Evolutionary conservation across 2,329 filamentous ascomycete genomes (phyloP).

Genomic region (Xenosphaeropsis pyriputrescens): DNA sequence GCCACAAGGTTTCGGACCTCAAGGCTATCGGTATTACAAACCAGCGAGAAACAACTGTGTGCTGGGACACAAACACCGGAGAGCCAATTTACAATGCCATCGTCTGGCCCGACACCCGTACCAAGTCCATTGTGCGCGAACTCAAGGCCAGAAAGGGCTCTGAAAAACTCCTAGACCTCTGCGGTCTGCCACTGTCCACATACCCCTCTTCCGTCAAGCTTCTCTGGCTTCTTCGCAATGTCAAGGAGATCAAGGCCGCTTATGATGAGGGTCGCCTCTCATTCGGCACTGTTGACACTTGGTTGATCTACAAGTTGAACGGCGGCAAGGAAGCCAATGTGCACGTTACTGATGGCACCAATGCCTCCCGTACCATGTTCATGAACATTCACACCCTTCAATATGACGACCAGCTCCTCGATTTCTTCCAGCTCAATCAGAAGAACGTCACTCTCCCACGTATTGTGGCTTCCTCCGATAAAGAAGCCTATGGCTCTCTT

Average conservation of each 20-base stretch:
- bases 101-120: conserved; percentile 75
- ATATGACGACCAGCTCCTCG: conserved; percentile 58
- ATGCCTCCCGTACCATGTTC: conserved; percentile 80
- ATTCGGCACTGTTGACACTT: conserved; percentile 71
- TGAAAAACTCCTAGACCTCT: conserved; percentile 50
- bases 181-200: conserved; percentile 66
- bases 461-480: conserved; percentile 62
- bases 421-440: conserved; percentile 61
- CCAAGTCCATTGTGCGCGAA: conserved; percentile 55
- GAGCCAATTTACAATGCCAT: conserved; percentile 70
- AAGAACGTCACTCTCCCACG: conserved; percentile 59
- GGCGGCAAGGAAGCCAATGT: conserved; percentile 50
- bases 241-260: conserved; percentile 48
- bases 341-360: conserved; percentile 66
- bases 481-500: conserved; percentile 51
- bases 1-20: conserved; percentile 53
- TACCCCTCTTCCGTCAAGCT: conserved; percentile 72
- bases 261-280: conserved; percentile 59
- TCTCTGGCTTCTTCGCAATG: conserved; percentile 60
- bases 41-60: conserved; percentile 68
- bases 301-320: conserved; percentile 69
- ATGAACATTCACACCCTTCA: conserved; percentile 66
- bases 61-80: conserved; percentile 67
- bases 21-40: conserved; percentile 69
- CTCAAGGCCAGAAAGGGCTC: conserved; percentile 53